Percentiles rank a stretch among this genome's conserved stretches.
These are phyloP conservation scores for Marchantia polymorpha DNA, from an alignment of 225 moss, liverwort and hornwort genomes.

Conservation along the genomic window DNA sequence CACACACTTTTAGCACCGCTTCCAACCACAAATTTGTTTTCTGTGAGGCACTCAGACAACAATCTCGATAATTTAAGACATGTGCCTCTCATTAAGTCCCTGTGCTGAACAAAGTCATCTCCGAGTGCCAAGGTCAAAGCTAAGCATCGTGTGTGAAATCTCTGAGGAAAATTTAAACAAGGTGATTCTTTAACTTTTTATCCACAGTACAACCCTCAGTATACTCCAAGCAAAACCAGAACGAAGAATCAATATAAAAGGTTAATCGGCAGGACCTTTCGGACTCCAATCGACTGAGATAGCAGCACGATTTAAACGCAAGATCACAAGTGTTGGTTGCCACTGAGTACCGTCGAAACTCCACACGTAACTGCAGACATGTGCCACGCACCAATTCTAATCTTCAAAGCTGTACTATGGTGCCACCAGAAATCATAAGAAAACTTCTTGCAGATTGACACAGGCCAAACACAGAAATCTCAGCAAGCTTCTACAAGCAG, in stretches of 20 bases:
- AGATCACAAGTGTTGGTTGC: constrained; percentile 96
- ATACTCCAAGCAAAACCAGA: neutral
- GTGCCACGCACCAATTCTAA: neutral
- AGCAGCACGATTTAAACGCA: constrained; percentile 92
- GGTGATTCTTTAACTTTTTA: neutral
- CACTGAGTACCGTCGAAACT: constrained; percentile 84
- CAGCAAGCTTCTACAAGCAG: neutral
- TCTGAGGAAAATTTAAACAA: too few species aligned
- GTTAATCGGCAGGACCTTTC: constrained; percentile 45
- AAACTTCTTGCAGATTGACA: neutral
- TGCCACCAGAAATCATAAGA: neutral
- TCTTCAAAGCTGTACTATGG: neutral
- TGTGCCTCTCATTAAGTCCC: neutral
- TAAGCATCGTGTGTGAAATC: neutral
- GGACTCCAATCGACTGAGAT: constrained; percentile 99
- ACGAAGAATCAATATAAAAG: neutral
- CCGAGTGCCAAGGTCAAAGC: neutral
- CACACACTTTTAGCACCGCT: constrained; percentile 96
- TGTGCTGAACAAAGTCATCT: neutral
- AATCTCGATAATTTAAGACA: neutral
- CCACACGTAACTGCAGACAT: constrained; percentile 87
- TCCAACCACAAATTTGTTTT: constrained; percentile 97
- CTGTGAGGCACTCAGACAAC: constrained; percentile 32
- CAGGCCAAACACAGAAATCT: neutral
- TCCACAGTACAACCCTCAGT: neutral